Base-by-base conservation (phyloP, 78 protist genomes). In the Tieghemostelium lacteum region DNA sequence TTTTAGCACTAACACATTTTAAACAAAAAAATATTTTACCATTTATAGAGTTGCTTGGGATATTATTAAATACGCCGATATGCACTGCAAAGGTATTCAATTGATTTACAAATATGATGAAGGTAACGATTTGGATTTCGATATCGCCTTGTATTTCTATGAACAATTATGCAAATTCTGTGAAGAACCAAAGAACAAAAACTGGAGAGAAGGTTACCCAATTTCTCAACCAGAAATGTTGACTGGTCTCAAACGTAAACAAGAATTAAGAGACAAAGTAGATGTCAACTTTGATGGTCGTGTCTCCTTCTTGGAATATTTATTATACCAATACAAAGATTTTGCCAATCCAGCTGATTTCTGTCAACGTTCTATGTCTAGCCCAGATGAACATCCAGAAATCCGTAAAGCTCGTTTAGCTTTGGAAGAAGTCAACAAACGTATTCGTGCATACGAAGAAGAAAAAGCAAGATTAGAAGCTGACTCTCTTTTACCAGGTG, bases 281-380 rank as follows among this genome's bases (percentile, higher is more conserved):
- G 95, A 92, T 63, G 95, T 92, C 66, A 92, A 92, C 74, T 92
- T 92, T 61, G 95, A 92, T 55, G 92, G 92, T 65, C 95, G 95
- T 92, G 76, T 92, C 86, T 76, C 91, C 58, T 73, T 92, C 71
- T 67, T 92, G 67, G 95, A 92, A 78, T 91, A 83, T 64, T 73
- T 92, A 70, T 54, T 92, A 55, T 92, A 92, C 76, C 95, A 92
- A 71, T 92, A 92, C 95, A 73, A 42, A 63, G 95, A 80, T 36
- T 33, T 73, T 20, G 95, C 95, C 92, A 92, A 92, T 77, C 95
- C 95, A 75, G 95, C 95, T 75, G 95, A 92, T 73, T 92, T 92
- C 92, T 92, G 95, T 71, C 20, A 16, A 20, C 67, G 95, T 49
- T 92, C 95, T n/a, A 92, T 92, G 95, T 66, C 57, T 58, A 19